A percentile compares a stretch with the other conserved stretches of the same genome.
Evolutionary conservation across 2,329 filamentous ascomycete species (phyloP).

Genomic region (Arthroderma sp.): DNA sequence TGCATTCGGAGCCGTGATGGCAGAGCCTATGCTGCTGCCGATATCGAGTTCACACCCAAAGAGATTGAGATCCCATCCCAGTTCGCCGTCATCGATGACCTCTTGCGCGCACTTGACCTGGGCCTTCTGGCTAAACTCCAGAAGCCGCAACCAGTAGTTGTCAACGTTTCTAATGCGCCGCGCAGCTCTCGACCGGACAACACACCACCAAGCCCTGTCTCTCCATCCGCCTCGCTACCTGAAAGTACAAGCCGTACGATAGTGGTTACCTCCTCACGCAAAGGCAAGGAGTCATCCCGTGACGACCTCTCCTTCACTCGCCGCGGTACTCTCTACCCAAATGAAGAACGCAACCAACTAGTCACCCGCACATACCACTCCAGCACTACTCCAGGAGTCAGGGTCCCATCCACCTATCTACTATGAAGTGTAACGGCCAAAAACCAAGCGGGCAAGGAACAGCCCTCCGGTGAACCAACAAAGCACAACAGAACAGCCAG

Average conservation of each 20-base stretch:
- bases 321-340: background rate
- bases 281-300: background rate
- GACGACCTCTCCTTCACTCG: background rate
- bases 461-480: background rate
- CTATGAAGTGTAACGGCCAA: background rate
- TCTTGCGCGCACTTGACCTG: conserved; percentile 34
- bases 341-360: background rate
- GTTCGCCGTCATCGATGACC: conserved; percentile 24
- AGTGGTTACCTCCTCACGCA: background rate
- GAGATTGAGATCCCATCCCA: conserved; percentile 34
- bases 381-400: background rate
- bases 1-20: conserved; percentile 28
- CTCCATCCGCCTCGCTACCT: background rate
- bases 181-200: background rate
- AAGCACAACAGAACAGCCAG: background rate
- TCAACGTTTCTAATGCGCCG: conserved; percentile 5
- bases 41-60: conserved; percentile 26
- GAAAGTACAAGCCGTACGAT: background rate
- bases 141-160: conserved; percentile 6
- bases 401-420: background rate
- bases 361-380: background rate
- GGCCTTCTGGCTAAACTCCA: conserved; percentile 21
- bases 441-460: background rate
- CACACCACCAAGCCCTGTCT: background rate
- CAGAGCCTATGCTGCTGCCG: conserved; percentile 33